Conservation (phyloP, 495 filamentous ascomycete species). For the Friedmanniomyces simplex region DNA sequence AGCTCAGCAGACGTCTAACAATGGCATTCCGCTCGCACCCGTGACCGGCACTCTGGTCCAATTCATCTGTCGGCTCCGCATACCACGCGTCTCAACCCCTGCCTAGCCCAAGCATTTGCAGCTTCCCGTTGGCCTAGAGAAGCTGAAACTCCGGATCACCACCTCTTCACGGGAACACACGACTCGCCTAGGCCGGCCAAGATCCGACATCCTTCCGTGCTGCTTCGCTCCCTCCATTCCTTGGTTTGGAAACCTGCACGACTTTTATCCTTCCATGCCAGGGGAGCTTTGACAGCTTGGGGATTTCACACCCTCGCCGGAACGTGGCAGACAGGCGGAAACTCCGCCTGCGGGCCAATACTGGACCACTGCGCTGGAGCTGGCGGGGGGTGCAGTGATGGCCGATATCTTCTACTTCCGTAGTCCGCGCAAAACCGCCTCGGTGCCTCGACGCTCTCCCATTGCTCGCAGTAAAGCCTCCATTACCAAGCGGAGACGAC, state of each 20-base stretch:
- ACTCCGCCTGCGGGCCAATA: neutral
- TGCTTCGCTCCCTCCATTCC: neutral
- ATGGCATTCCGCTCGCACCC: neutral
- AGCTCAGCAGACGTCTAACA: neutral
- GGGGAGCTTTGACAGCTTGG: conserved; percentile 3
- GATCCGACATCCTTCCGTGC: neutral
- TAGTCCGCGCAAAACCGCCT: neutral
- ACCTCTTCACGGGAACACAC: neutral
- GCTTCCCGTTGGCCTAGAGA: neutral
- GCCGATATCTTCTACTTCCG: conserved; percentile 13
- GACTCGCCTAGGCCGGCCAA: neutral
- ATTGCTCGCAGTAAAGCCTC: neutral
- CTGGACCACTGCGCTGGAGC: neutral
- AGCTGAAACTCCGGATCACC: neutral
- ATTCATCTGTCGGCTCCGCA: neutral
- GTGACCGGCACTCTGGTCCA: neutral
- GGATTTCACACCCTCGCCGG: neutral
- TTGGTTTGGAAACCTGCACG: conserved; percentile 4
- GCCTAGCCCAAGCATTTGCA: conserved; percentile 1
- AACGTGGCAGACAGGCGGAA: neutral
- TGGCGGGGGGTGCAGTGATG: neutral
- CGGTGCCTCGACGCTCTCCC: neutral
- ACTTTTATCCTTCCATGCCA: neutral
- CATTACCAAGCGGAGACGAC: neutral
- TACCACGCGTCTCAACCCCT: conserved; percentile 4